Conservation (phyloP, 768 basidiomycete species). For the Wakefieldia striispora region DNA sequence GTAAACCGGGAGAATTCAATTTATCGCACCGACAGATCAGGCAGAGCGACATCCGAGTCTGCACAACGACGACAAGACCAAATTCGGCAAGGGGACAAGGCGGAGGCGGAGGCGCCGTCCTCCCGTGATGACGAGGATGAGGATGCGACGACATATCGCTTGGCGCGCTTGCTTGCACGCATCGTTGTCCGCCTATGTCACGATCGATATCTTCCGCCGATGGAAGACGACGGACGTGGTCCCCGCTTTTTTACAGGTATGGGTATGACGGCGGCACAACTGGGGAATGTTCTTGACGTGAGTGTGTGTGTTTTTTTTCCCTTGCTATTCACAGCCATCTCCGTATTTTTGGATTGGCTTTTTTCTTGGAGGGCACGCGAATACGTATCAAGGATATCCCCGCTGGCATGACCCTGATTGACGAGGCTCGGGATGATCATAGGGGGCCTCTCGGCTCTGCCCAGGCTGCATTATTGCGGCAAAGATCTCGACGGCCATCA, state of each 20-base stretch:
- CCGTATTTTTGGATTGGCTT: background rate
- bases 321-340: background rate
- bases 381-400: background rate
- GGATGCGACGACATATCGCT: constrained; percentile 3
- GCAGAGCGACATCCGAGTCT: constrained; percentile 9
- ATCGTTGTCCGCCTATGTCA: constrained; percentile 25
- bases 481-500: constrained; percentile 10
- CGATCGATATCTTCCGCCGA: constrained; percentile 14
- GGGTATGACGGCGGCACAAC: constrained; percentile 29
- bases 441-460: background rate
- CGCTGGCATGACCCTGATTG: constrained; percentile 18
- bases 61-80: background rate
- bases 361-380: background rate
- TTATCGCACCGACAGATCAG: constrained; percentile 9
- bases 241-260: background rate
- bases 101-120: background rate
- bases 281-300: constrained; percentile 34
- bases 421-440: constrained; percentile 6
- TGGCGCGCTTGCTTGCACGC: constrained; percentile 22
- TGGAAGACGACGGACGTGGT: constrained; percentile 1
- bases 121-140: constrained; percentile 1
- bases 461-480: constrained; percentile 14
- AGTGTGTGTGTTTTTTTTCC: constrained; percentile 16
- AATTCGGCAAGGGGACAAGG: background rate
- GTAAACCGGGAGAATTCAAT: constrained; percentile 4